A percentile compares a stretch with the other conserved stretches of the same genome.
Conservation (phyloP, 148 eudicot genomes). For the Rhododendron griersonianum region DNA sequence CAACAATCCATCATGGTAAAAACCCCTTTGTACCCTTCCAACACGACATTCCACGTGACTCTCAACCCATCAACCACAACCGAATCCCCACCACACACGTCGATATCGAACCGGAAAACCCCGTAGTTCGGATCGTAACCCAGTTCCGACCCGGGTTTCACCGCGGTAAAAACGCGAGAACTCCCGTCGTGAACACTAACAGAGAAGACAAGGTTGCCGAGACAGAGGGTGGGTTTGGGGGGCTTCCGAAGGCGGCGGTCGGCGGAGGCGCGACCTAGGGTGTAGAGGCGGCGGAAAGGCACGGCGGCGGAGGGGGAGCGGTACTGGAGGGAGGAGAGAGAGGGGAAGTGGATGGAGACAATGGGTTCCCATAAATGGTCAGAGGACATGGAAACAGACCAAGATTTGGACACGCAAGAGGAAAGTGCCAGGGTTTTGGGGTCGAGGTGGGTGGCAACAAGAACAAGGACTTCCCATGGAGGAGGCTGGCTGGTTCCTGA, state of each 20-base stretch:
- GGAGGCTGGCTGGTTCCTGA: constrained; percentile 20
- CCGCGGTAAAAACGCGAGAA: constrained; percentile 3
- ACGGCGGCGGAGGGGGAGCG: constrained; percentile 7
- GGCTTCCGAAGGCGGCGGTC: constrained; percentile 34
- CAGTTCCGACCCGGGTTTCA: constrained; percentile 33
- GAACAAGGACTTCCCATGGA: constrained; percentile 43
- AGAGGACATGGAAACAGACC: constrained; percentile 49
- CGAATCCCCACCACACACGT: constrained; percentile 19
- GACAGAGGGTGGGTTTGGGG: constrained; percentile 33
- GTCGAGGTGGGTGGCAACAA: constrained; percentile 53
- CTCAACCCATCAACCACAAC: constrained; percentile 34
- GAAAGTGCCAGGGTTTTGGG: constrained; percentile 55
- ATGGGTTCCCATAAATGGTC: constrained; percentile 63
- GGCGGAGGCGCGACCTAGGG: constrained; percentile 39
- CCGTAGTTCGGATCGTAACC: constrained; percentile 25
- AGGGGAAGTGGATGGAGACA: constrained; percentile 48
- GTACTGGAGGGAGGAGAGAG: constrained; percentile 33
- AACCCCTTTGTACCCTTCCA: constrained; percentile 47
- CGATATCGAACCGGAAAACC: constrained; percentile 52
- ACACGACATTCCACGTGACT: constrained; percentile 55
- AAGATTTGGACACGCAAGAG: constrained; percentile 52
- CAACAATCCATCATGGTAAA: constrained; percentile 52
- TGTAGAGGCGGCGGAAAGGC: constrained; percentile 38
- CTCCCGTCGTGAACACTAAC: constrained; percentile 19
- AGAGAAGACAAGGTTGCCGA: constrained; percentile 37